A percentile compares a stretch with the other conserved stretches of the same genome.
Evolutionary conservation across 2,329 filamentous ascomycete genomes (phyloP).

Genomic region (Furcasterigmium furcatum): DNA sequence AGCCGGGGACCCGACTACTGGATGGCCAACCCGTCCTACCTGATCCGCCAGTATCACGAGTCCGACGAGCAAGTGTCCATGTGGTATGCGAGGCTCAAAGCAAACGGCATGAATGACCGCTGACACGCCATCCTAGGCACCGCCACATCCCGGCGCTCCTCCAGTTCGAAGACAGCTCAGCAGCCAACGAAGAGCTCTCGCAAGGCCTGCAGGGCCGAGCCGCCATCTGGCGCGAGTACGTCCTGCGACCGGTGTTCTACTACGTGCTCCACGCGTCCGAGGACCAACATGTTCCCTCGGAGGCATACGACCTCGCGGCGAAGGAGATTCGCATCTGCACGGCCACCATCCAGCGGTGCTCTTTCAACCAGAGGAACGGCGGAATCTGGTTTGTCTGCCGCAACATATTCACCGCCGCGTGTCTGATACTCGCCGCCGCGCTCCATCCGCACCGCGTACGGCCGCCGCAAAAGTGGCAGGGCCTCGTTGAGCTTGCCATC

Average conservation of each 20-base stretch:
- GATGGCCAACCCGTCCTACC: conserved; percentile 1
- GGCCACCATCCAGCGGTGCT: conserved; percentile 3
- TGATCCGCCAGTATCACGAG: conserved; percentile 11
- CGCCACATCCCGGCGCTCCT: conserved; percentile 9
- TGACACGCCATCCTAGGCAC: conserved; percentile 8
- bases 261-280: conserved; percentile 8
- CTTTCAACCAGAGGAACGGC: conserved; percentile 10
- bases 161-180: conserved; percentile 3
- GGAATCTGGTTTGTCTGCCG: conserved; percentile 11
- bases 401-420: conserved; percentile 4
- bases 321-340: conserved; percentile 6
- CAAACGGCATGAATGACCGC: background rate
- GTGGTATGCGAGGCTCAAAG: background rate
- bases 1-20: conserved; percentile 6
- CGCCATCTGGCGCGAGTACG: conserved; percentile 10
- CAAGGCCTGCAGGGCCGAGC: conserved; percentile 10
- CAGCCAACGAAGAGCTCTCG: conserved; percentile 11
- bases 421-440: conserved; percentile 7
- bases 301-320: conserved; percentile 8
- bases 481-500: background rate
- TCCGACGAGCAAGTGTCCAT: conserved; percentile 8
- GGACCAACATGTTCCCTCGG: background rate
- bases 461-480: conserved; percentile 3
- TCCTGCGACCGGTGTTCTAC: conserved; percentile 11
- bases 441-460: background rate